phyloP scores from a whole-genome alignment of 345 rosid genomes.

The Eucalyptus dawsonii region DNA sequence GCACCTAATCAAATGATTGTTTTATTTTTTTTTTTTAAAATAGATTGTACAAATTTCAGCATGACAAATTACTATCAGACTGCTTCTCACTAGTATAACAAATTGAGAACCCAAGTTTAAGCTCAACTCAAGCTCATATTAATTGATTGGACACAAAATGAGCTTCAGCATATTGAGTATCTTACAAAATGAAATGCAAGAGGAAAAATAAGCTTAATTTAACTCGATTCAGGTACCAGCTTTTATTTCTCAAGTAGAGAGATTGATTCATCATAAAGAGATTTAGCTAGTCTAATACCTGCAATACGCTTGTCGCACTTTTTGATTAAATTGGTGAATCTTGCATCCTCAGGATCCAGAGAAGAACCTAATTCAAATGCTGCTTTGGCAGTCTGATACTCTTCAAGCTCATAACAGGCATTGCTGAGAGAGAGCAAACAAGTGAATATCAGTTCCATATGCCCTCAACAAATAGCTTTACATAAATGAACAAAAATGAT shows the following conservation, averaged over 20 bases:
- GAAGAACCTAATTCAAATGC: constrained; percentile 65
- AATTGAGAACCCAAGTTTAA: background rate
- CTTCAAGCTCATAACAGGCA: constrained; percentile 90
- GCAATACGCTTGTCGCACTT: constrained; percentile 53
- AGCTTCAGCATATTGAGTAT: background rate
- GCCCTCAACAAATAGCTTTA: background rate
- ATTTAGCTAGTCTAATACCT: constrained; percentile 13
- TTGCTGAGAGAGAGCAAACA: constrained; percentile 14
- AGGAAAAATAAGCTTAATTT: background rate
- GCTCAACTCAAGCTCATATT: background rate
- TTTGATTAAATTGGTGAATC: constrained; percentile 59
- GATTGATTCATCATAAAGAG: background rate
- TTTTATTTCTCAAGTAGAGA: background rate
- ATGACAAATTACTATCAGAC: background rate
- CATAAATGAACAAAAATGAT: background rate
- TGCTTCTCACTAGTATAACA: background rate
- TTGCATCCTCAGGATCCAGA: constrained; percentile 37
- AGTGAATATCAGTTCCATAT: background rate
- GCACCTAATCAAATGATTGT: background rate
- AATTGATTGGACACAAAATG: background rate
- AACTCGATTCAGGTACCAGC: background rate
- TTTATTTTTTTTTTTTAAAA: background rate
- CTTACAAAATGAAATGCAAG: background rate
- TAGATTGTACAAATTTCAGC: background rate
- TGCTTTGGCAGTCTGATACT: constrained; percentile 72